Evolutionary conservation across 2,329 filamentous ascomycete genomes (phyloP).

Genomic region (Dothiorella sarmentorum): DNA sequence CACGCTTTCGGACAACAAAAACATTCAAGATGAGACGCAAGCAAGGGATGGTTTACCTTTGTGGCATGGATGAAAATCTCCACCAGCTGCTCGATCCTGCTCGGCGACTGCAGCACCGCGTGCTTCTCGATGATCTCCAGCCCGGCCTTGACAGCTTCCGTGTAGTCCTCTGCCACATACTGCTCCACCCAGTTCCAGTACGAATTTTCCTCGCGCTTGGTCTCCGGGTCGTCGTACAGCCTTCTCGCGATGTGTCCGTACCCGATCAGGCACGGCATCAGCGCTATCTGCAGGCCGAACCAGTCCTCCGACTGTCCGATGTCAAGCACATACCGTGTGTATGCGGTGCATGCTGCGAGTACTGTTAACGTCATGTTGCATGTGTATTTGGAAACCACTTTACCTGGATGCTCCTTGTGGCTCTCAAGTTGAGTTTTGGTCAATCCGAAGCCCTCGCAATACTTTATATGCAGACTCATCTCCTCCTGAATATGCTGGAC

Average conservation of each 20-base stretch:
- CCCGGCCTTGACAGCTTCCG: slow-evolving; percentile 66
- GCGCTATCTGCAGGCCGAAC: slow-evolving; percentile 77
- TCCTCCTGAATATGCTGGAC: slow-evolving; percentile 76
- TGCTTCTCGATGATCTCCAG: slow-evolving; percentile 72
- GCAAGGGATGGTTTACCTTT: slow-evolving; percentile 51
- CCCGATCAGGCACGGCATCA: slow-evolving; percentile 86
- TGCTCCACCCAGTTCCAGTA: slow-evolving; percentile 94
- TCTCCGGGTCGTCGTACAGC: slow-evolving; percentile 61
- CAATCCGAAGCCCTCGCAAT: slow-evolving; percentile 79
- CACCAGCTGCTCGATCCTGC: slow-evolving; percentile 75
- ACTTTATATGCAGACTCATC: slow-evolving; percentile 75
- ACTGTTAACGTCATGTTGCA: slow-evolving; percentile 4
- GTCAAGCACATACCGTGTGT: slow-evolving; percentile 83
- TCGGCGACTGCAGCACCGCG: slow-evolving; percentile 67
- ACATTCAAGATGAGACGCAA: background rate
- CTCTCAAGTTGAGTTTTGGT: slow-evolving; percentile 67
- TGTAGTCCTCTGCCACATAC: slow-evolving; percentile 79
- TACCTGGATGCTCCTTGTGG: slow-evolving; percentile 72
- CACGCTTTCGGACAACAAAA: background rate
- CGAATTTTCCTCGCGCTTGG: slow-evolving; percentile 60
- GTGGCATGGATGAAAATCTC: slow-evolving; percentile 85
- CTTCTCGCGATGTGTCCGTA: slow-evolving; percentile 77
- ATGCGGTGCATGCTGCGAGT: slow-evolving; percentile 67
- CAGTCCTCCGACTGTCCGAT: slow-evolving; percentile 84
- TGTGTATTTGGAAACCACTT: background rate